Base-by-base conservation (phyloP, 2,329 filamentous ascomycete species). In the Trichophyton benhamiae region DNA sequence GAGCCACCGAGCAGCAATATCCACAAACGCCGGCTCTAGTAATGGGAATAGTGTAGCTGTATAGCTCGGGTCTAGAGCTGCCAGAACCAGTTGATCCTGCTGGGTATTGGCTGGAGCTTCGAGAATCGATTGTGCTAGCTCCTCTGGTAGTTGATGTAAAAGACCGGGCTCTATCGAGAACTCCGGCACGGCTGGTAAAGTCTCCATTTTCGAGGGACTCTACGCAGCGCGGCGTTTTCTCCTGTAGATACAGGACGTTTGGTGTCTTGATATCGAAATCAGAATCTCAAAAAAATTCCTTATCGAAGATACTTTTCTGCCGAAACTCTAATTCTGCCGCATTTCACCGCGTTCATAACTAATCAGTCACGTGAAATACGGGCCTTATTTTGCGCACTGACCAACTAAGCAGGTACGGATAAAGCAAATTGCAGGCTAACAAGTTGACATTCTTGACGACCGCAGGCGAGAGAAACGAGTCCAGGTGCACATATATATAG, bases 1-100 rank as follows among this genome's bases (percentile, higher is more conserved):
- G 58, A 87, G 78, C 90, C 90, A 95, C 77, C 87, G 80, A 64
- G 90, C 87, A 74, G 87, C 89, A 58, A 95, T 79, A 73, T 96
- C 91, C 67, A 89, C 83, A 68, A 94, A 89, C 46, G 91, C 76
- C 64, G 81, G 78, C 71, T 88, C 85, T 73, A 91, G 91, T 69
- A 87, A 82, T 66, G 82, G 78, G 70, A 94, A 91, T 70, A 96
- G 78, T 49, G 58, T 63, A 48, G 61, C 59, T 22, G 65, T 65
- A 41, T 72, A 84, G 81, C 75, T 79, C 77, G 67, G 88, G 80
- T 68, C 84, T 69, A 95, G 82, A 62, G 89, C 84, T 63, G 85
- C 82, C 68, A 81, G 77, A 67, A 88, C 82, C 69, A 95, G 78
- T 67, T 83, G 82, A 72, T 89, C 83, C 46, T 95, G 82, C 80